phyloP scores from a whole-genome alignment of 345 rosid genomes.

The Dimocarpus longan region DNA sequence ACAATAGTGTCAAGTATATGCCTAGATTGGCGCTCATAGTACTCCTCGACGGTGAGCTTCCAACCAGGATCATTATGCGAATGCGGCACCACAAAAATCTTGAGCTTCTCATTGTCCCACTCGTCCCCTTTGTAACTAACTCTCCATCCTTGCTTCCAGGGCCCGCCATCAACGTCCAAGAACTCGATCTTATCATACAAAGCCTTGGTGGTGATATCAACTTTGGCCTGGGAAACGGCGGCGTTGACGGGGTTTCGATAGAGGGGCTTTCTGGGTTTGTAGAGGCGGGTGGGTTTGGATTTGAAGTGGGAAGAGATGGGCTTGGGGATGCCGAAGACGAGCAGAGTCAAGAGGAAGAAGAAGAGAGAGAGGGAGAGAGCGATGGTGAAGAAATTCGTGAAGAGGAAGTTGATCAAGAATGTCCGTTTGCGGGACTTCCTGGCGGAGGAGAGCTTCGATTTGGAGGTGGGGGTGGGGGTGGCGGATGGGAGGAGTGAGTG shows the following conservation, averaged over 20 bases:
- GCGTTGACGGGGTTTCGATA: constrained; percentile 22
- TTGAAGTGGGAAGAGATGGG: constrained; percentile 65
- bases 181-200: constrained; percentile 92
- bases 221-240: constrained; percentile 45
- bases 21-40: constrained; percentile 77
- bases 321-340: constrained; percentile 74
- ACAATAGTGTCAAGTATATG: constrained; percentile 89
- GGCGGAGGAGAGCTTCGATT: constrained; percentile 52
- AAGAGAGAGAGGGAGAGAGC: constrained; percentile 64
- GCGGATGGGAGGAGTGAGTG: constrained; percentile 52
- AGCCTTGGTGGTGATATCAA: constrained; percentile 82
- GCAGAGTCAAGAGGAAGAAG: constrained; percentile 71
- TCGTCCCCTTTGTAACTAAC: constrained; percentile 76
- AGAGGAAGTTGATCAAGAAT: constrained; percentile 61
- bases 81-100: constrained; percentile 90
- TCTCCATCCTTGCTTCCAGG: constrained; percentile 98
- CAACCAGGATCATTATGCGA: constrained; percentile 99
- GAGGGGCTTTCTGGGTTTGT: constrained; percentile 2
- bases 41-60: constrained; percentile 97
- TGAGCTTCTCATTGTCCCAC: constrained; percentile 86
- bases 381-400: constrained; percentile 74
- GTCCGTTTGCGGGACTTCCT: constrained; percentile 73
- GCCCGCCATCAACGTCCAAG: constrained; percentile 76
- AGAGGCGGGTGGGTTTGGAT: constrained; percentile 31
- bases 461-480: constrained; percentile 38